phyloP scores from a whole-genome alignment of 148 eudicot species.

The Hydrangea macrophylla region DNA sequence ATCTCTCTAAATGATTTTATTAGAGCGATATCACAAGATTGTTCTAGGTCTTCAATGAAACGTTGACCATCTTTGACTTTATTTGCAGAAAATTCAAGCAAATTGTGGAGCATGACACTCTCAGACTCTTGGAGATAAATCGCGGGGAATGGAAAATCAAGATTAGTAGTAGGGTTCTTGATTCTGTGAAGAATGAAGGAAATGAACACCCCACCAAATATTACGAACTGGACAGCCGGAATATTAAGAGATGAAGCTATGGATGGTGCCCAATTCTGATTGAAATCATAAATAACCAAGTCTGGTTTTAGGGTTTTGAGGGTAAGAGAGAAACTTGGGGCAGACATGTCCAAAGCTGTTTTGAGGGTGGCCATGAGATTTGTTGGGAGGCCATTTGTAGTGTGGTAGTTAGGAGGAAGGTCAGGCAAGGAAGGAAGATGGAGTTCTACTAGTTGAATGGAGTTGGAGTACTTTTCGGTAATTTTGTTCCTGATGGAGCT shows the following conservation, averaged over 20 bases:
- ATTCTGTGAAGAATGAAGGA: not conserved
- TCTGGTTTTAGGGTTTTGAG: conserved; percentile 9
- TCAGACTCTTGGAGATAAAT: not conserved
- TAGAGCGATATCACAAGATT: not conserved
- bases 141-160: conserved; percentile 1
- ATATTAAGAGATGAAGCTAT: not conserved
- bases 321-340: not conserved
- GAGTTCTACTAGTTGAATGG: conserved; percentile 16
- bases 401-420: conserved; percentile 16
- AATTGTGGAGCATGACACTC: not conserved
- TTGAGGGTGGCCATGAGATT: conserved; percentile 13
- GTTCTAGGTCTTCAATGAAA: not conserved
- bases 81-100: not conserved
- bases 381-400: conserved; percentile 18
- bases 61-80: not conserved
- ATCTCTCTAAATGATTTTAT: conserved; percentile 8
- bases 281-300: conserved; percentile 2
- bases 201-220: not conserved
- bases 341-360: not conserved
- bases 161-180: not conserved
- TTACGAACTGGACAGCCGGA: conserved; percentile 6
- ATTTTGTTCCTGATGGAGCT: conserved; percentile 8
- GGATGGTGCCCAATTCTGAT: not conserved
- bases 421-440: conserved; percentile 9
- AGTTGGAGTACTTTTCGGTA: not conserved